These are phyloP conservation scores for Reutealis trisperma DNA, from an alignment of 345 rosid genomes.

Conservation along the genomic window DNA sequence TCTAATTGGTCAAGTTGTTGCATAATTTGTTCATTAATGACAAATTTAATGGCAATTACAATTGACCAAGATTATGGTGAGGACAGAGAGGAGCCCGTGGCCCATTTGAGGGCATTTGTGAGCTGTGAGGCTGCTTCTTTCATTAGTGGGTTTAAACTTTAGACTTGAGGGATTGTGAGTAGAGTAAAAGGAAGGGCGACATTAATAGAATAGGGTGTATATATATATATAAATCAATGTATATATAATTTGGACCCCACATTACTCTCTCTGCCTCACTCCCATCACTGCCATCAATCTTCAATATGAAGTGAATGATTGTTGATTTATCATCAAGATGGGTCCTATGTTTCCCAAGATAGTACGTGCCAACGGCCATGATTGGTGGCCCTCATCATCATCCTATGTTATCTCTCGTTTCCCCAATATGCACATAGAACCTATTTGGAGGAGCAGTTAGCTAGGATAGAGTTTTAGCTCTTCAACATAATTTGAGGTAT, in stretches of 20 bases:
- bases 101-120: neutral
- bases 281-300: conserved; percentile 10
- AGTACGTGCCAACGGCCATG: conserved; percentile 28
- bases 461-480: too few relatives aligned
- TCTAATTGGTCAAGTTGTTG: too few relatives aligned
- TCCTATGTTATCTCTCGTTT: neutral
- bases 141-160: neutral
- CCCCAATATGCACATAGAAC: neutral
- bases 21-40: too few relatives aligned
- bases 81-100: neutral
- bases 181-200: conserved; percentile 27
- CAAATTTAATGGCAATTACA: too few relatives aligned
- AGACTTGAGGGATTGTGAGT: conserved; percentile 15
- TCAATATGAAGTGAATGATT: conserved; percentile 25
- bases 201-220: neutral
- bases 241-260: conserved; percentile 5
- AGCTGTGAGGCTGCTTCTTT: conserved; percentile 5
- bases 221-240: neutral
- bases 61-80: neutral
- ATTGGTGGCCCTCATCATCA: conserved; percentile 10
- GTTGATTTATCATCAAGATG: conserved; percentile 1
- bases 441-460: too few relatives aligned
- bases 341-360: conserved; percentile 9
- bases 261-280: neutral
- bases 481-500: too few relatives aligned